Base-by-base conservation (phyloP, 345 rosid species). In the Boechera stricta region DNA sequence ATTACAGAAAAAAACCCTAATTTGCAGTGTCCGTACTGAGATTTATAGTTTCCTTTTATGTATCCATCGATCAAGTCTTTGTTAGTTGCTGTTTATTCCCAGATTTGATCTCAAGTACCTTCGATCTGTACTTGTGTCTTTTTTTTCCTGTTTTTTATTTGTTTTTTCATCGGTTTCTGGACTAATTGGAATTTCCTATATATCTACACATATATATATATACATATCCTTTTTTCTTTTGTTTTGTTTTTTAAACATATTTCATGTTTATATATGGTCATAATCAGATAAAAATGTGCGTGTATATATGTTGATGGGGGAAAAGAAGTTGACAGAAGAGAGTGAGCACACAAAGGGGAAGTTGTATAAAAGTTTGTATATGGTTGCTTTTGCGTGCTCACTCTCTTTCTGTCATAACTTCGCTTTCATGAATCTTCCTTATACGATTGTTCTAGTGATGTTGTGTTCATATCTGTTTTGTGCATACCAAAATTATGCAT, bases 301-400 rank as follows among this genome's bases (percentile, higher is more conserved):
- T 55, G 1, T 26, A 49, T 67, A 49, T 41, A 32, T 48, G 77
- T 72, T 64, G 72, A 64, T 71, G 76, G 42, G 66, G 77, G 48
- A 59, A 66, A 67, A 62, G 74, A 72, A 73, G 53, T 73, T 78
- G 78, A 78, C 82, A 78, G 82, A 78, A 78, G 82, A 79, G 82
- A 79, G 75, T 54, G 82, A 79, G 78, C 78, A 79, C 82, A 61
- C 78, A 79, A 60, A 73, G 74, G 78, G 58, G 29, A 51, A 53
- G 26, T 67, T 78, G 74, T 73, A 78, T 72, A 32, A 60, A 16
- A 6, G 0, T 32, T 26, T 52, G 69, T 67, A 78, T 73, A 73
- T 53, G 42, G 64, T 60, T 67, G 73, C 82, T 79, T 73, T 73
- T 79, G 82, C 65, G 82, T 79, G 82, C 82, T 73, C 78, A 73